Evolutionary conservation across 257 asterid genomes (phyloP).

Genomic region (Plantago major): DNA sequence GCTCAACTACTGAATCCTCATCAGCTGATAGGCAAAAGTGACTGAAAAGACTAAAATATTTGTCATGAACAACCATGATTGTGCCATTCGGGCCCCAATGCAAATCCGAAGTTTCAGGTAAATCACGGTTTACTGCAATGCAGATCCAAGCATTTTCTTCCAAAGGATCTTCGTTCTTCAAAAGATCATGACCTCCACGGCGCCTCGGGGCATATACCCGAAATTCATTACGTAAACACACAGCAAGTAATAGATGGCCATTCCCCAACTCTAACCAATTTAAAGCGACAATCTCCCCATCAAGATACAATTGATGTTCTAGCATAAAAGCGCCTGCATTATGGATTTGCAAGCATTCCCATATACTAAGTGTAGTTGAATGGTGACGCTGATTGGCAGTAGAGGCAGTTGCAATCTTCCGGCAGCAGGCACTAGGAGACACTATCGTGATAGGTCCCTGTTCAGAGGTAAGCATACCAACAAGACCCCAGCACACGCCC

Average conservation of each 20-base stretch:
- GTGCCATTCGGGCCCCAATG: conserved; percentile 92
- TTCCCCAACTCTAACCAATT: conserved; percentile 73
- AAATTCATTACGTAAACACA: conserved; percentile 65
- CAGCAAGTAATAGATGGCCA: conserved; percentile 76
- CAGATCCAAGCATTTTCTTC: conserved; percentile 71
- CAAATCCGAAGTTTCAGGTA: conserved; percentile 57
- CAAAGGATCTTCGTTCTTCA: conserved; percentile 44
- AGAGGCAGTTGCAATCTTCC: conserved; percentile 64
- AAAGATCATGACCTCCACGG: conserved; percentile 56
- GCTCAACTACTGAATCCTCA: conserved; percentile 18
- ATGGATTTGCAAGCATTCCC: conserved; percentile 70
- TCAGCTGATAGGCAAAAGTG: conserved; percentile 41
- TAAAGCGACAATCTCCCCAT: conserved; percentile 57
- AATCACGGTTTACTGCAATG: conserved; percentile 49
- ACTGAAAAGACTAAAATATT: conserved; percentile 68
- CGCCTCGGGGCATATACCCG: conserved; percentile 54
- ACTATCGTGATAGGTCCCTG: conserved; percentile 51
- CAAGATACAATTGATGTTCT: conserved; percentile 65
- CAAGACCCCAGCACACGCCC: conserved; percentile 64
- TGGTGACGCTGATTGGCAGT: conserved; percentile 25
- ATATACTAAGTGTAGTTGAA: conserved; percentile 48
- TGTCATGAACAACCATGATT: conserved; percentile 50
- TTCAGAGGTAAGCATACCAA: conserved; percentile 62
- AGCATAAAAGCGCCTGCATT: conserved; percentile 64
- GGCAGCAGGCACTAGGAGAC: conserved; percentile 64